Base-by-base conservation (phyloP, 176 grass and related monocot genomes). In the Tillandsia leiboldiana region DNA sequence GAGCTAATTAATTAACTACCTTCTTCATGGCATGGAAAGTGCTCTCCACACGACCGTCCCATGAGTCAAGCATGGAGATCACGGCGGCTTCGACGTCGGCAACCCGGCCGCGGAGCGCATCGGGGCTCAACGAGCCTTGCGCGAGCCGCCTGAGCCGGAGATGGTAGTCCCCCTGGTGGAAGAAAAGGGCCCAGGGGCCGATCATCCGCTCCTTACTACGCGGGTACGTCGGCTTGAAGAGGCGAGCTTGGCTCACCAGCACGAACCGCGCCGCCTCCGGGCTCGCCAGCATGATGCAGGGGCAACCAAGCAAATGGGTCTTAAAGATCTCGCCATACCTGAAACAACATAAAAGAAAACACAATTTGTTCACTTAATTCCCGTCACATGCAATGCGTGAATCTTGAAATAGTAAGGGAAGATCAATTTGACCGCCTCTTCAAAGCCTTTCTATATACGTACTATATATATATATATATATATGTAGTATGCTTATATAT, bases 271-370 rank as follows among this genome's bases (percentile, higher is more conserved):
- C 89, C 58, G 94, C 94, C 82, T 99, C 90, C 20, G 94, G 94
- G 84, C 90, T 93, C n/a, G 94, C 84, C 71, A 99, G 80, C 94
- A 99, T 99, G 73, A 99, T 90, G 83, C 87, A 99, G 7, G 90
- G 94, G 90, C 78, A 99, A 0, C 94, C 94, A 27, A 99, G 71
- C 3, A 99, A 24, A 68, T 56, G 82, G 26, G 94, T 90, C 86
- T 99, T 99, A 69, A 99, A 99, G 65, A 99, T 83, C 80, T 99
- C 90, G 0, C 95, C 95, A 66, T 94, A 90, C 84, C 90, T 93
- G 2, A 24, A 2, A 2, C 12, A 48, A 42, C 5, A 42, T 42
- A 42, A 42, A 8, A 42, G 33, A 42, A 42, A 42, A 42, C 33
- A 42, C 33, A 42, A 42, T 7, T 42, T 42, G 29, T 33, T 33